Percentiles rank a stretch among this genome's conserved stretches.
Conservation (phyloP, 345 rosid genomes). For the Moringa oleifera region DNA sequence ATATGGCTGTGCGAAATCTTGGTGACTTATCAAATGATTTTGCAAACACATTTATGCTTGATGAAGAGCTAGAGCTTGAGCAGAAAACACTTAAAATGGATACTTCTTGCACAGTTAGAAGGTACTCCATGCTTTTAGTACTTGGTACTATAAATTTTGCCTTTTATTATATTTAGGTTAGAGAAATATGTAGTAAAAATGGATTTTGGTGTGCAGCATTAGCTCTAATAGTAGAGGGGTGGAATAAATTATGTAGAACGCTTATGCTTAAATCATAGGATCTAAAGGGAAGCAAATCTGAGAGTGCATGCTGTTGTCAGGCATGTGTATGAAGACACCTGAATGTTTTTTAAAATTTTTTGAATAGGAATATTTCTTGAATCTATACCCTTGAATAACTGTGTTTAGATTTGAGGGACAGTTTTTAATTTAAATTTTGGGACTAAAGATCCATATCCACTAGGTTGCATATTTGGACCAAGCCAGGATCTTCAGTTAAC, state of each 20-base stretch:
- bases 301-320: not conserved
- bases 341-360: too few relatives aligned
- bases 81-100: constrained; percentile 50
- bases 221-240: not conserved
- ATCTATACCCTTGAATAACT: not conserved
- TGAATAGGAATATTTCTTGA: not conserved
- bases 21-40: constrained; percentile 63
- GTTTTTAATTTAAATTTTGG: not conserved
- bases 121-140: constrained; percentile 35
- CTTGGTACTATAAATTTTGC: constrained; percentile 12
- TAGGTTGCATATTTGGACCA: not conserved
- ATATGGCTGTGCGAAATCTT: constrained; percentile 24
- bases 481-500: not conserved
- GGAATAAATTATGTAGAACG: too few relatives aligned
- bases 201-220: too few relatives aligned
- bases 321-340: not conserved
- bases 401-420: not conserved
- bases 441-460: not conserved
- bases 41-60: constrained; percentile 78
- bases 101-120: constrained; percentile 34
- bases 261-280: too few relatives aligned
- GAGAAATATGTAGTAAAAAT: not conserved
- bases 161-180: not conserved
- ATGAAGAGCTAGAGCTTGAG: constrained; percentile 91
- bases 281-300: not conserved